These are phyloP conservation scores for Tylopilus rubrobrunneus DNA, from an alignment of 768 basidiomycete genomes.

Conservation along the genomic window DNA sequence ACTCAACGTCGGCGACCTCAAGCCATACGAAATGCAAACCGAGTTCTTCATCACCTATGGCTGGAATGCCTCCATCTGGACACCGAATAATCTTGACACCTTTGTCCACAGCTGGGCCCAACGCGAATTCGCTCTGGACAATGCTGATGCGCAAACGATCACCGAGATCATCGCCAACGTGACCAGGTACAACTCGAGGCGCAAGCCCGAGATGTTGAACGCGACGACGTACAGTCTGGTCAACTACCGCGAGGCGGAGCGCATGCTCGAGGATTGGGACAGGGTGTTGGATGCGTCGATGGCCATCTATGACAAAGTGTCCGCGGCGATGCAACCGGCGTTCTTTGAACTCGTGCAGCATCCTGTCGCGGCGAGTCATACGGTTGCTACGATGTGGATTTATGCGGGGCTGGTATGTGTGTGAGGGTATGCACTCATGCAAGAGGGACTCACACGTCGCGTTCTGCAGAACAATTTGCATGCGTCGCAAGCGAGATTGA, in stretches of 20 bases:
- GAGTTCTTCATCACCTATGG: not conserved
- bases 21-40: not conserved
- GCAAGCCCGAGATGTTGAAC: not conserved
- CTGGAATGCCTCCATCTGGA: not conserved
- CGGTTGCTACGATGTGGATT: not conserved
- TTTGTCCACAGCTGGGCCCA: not conserved
- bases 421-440: not conserved
- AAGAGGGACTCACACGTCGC: not conserved
- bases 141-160: not conserved
- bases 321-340: not conserved
- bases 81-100: not conserved
- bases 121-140: not conserved
- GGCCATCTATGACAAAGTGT: not conserved
- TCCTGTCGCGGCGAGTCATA: not conserved
- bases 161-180: not conserved
- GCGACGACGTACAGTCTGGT: conserved; percentile 14
- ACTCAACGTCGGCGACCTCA: not conserved
- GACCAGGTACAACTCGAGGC: not conserved
- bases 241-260: conserved; percentile 39
- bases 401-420: not conserved
- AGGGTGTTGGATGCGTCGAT: not conserved
- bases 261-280: not conserved
- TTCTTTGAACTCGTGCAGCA: not conserved
- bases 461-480: not conserved
- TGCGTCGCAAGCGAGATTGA: not conserved